phyloP scores from a whole-genome alignment of 768 basidiomycete genomes.

The Dacryopinax primogenitus region DNA sequence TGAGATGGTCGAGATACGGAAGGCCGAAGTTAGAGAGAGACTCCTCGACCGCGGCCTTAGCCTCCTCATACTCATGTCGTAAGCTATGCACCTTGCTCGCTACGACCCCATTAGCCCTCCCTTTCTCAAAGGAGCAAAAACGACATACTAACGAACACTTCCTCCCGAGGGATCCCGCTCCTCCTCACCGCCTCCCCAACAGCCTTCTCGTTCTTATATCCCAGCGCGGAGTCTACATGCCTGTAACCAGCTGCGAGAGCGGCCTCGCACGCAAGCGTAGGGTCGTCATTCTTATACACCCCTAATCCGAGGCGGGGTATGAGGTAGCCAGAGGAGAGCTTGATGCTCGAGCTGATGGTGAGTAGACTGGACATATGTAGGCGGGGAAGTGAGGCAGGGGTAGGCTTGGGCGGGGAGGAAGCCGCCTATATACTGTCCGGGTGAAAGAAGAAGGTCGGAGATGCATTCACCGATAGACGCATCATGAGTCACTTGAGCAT shows the following conservation, averaged over 20 bases:
- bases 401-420: no score
- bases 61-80: conserved; percentile 50
- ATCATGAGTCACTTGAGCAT: no score
- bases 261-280: conserved; percentile 42
- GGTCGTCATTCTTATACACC: conserved; percentile 50
- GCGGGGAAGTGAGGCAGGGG: no score
- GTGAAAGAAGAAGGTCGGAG: no score
- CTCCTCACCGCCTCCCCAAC: conserved; percentile 24
- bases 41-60: conserved; percentile 44
- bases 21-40: conserved; percentile 47
- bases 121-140: not conserved
- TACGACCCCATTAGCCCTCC: conserved; percentile 20
- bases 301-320: conserved; percentile 60
- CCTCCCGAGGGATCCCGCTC: conserved; percentile 42
- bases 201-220: conserved; percentile 35
- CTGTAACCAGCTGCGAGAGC: conserved; percentile 57
- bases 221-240: conserved; percentile 61
- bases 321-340: conserved; percentile 31
- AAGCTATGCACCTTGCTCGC: conserved; percentile 53
- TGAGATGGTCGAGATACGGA: conserved; percentile 54
- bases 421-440: no score
- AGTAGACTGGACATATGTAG: not conserved
- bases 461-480: no score
- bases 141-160: conserved; percentile 57
- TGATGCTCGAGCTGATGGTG: not conserved